Conservation (phyloP, 2,329 filamentous ascomycete genomes). For the Fusarium sp. region DNA sequence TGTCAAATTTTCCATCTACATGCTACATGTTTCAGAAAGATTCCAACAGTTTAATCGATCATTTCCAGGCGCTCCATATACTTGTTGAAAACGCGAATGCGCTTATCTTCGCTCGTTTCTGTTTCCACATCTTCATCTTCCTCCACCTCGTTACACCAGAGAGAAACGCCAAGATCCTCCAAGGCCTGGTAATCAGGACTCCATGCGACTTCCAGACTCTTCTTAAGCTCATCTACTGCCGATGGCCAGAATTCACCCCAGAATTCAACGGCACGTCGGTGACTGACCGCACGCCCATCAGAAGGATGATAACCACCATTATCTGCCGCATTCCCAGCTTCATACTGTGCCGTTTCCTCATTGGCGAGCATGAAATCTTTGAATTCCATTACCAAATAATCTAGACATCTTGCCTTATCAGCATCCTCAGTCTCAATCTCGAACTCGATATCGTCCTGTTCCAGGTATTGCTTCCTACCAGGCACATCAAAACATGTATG, state of each 20-base stretch:
- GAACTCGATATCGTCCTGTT: not conserved
- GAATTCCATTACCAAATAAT: not conserved
- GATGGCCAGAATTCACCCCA: not conserved
- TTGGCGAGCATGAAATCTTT: not conserved
- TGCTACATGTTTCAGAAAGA: too few relatives aligned
- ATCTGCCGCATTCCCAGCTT: rapidly evolving
- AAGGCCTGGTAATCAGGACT: not conserved
- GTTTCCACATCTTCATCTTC: not conserved
- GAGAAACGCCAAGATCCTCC: not conserved
- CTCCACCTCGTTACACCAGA: not conserved
- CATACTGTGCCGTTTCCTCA: rapidly evolving
- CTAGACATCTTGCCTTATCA: not conserved
- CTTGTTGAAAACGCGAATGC: rapidly evolving
- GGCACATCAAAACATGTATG: not conserved
- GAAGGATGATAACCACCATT: rapidly evolving
- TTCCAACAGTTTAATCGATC: not conserved
- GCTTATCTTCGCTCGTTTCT: not conserved
- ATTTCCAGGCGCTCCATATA: not conserved
- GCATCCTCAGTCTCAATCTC: rapidly evolving
- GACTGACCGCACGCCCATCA: rapidly evolving
- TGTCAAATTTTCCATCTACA: too few relatives aligned
- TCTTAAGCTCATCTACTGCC: not conserved
- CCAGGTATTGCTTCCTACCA: too few relatives aligned
- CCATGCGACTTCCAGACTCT: not conserved
- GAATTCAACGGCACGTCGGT: not conserved